Percentiles rank a stretch among this genome's conserved stretches.
Evolutionary conservation across 805 yeast genomes (phyloP).

Genomic region (Metschnikowia baotianmanensis): DNA sequence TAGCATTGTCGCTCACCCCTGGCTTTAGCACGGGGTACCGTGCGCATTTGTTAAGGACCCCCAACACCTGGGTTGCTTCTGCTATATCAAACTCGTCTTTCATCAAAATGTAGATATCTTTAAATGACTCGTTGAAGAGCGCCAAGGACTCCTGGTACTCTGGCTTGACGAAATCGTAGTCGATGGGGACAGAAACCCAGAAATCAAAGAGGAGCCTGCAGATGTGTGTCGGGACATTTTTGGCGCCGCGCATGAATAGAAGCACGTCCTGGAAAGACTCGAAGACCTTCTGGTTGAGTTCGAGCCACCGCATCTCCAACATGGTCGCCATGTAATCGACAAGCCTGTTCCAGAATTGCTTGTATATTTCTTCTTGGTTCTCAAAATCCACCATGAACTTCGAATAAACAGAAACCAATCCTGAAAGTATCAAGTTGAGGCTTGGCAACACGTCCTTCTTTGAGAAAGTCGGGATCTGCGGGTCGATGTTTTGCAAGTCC

Average conservation of each 20-base stretch:
- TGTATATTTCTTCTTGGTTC: conserved; percentile 17
- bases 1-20: conserved; percentile 47
- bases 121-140: conserved; percentile 53
- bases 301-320: conserved; percentile 42
- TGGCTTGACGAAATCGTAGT: conserved; percentile 40
- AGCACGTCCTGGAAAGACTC: conserved; percentile 51
- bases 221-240: conserved; percentile 20
- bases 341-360: conserved; percentile 55
- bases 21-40: conserved; percentile 72
- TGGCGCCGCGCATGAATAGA: conserved; percentile 23
- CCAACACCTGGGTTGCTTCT: conserved; percentile 50
- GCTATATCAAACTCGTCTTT: conserved; percentile 27
- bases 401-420: conserved; percentile 60
- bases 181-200: conserved; percentile 45
- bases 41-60: conserved; percentile 61
- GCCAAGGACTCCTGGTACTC: conserved; percentile 62
- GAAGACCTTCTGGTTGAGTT: conserved; percentile 55
- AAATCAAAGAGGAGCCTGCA: conserved; percentile 45
- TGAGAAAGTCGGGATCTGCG: conserved; percentile 19
- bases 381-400: conserved; percentile 45
- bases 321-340: conserved; percentile 47
- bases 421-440: conserved; percentile 57
- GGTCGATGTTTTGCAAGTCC: conserved; percentile 17
- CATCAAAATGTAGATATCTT: conserved; percentile 42
- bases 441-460: conserved; percentile 60